Conservation (phyloP, 257 asterid species). For the Rubia yunnanensis region DNA sequence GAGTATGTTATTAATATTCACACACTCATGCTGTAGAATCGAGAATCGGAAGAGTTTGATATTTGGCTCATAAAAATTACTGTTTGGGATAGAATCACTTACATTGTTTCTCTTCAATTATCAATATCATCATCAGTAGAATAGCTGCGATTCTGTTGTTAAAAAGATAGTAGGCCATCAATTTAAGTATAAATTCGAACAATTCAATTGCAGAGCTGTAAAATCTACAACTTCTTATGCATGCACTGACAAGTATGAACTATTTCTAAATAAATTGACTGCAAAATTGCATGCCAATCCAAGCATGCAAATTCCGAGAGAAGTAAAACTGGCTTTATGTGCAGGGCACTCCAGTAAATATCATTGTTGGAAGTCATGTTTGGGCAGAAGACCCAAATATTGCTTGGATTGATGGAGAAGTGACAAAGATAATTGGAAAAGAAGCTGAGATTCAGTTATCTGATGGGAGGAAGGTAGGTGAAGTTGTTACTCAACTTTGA, state of each 20-base stretch:
- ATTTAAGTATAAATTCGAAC: background rate
- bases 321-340: constrained; percentile 17
- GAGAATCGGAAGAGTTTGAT: background rate
- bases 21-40: background rate
- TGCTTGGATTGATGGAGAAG: constrained; percentile 80
- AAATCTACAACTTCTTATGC: background rate
- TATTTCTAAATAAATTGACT: background rate
- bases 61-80: background rate
- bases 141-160: background rate
- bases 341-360: constrained; percentile 86
- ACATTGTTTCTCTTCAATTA: background rate
- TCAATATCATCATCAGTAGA: background rate
- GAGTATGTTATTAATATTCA: background rate
- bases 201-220: background rate
- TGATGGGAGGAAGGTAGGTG: constrained; percentile 58
- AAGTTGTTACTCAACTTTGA: constrained; percentile 8
- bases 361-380: constrained; percentile 80
- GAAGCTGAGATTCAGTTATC: constrained; percentile 56
- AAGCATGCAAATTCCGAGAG: constrained; percentile 5
- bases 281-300: background rate
- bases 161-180: background rate
- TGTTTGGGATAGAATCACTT: background rate
- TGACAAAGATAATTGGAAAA: constrained; percentile 61
- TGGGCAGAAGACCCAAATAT: constrained; percentile 78
- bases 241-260: background rate